Evolutionary conservation across 768 basidiomycete species (phyloP).

Genomic region (Phlegmacium glaucopus): DNA sequence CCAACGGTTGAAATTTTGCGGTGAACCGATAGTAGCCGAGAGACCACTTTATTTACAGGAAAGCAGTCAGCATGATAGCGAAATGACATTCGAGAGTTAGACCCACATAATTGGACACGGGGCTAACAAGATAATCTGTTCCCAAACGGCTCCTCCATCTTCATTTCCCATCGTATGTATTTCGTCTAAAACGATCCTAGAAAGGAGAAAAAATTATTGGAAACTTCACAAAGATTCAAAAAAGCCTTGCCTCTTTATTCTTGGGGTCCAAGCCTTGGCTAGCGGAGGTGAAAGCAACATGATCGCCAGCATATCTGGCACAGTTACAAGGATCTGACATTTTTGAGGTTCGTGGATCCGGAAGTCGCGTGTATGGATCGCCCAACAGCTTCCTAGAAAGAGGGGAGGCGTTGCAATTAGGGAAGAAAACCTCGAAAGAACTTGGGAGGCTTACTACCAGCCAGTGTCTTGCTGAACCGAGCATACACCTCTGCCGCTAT

Average conservation of each 20-base stretch:
- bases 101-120: conserved; percentile 70
- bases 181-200: conserved; percentile 68
- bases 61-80: not conserved
- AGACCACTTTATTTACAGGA: conserved; percentile 46
- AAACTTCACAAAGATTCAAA: not conserved
- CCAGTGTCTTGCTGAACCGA: conserved; percentile 52
- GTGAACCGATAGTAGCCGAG: conserved; percentile 68
- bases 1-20: conserved; percentile 65
- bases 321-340: conserved; percentile 72
- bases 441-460: conserved; percentile 34
- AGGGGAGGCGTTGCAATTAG: not conserved
- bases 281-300: conserved; percentile 68
- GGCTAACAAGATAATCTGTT: conserved; percentile 67
- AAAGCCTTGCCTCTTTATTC: conserved; percentile 49
- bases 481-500: conserved; percentile 75
- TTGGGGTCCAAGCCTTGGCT: conserved; percentile 57
- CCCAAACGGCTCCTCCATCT: conserved; percentile 69
- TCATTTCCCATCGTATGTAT: conserved; percentile 70
- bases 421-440: not conserved
- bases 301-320: conserved; percentile 66
- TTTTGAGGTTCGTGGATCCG: conserved; percentile 59
- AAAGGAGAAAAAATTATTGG: conserved; percentile 1
- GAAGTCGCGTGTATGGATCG: conserved; percentile 64
- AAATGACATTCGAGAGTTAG: not conserved
- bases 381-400: conserved; percentile 53